These are phyloP conservation scores for Ogataea sp. DNA, from an alignment of 805 yeast genomes.

Conservation along the genomic window DNA sequence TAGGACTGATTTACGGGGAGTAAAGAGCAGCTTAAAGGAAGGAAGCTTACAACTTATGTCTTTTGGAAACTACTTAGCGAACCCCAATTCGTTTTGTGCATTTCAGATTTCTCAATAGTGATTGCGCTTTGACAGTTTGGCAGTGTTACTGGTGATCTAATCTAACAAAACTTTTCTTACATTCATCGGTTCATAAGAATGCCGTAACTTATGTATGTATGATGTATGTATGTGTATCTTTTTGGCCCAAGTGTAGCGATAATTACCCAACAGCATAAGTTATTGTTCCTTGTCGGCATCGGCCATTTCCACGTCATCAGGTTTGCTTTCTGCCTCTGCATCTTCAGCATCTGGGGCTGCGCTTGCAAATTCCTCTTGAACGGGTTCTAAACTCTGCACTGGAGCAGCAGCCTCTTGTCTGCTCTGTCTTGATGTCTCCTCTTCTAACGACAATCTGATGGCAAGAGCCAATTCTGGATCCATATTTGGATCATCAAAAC, in stretches of 20 bases:
- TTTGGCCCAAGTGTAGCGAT: too few relatives aligned
- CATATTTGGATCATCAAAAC: slow-evolving; percentile 77
- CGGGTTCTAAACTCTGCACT: slow-evolving; percentile 12
- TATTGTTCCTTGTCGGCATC: slow-evolving; percentile 11
- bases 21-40: too few relatives aligned
- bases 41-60: too few relatives aligned
- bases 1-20: too few relatives aligned
- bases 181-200: too few relatives aligned
- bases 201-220: neutral
- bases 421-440: slow-evolving; percentile 88
- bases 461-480: slow-evolving; percentile 98
- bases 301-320: slow-evolving; percentile 4
- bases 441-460: slow-evolving; percentile 87
- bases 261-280: too few relatives aligned
- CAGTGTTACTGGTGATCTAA: too few relatives aligned
- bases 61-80: too few relatives aligned
- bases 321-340: slow-evolving; percentile 1
- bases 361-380: slow-evolving; percentile 11
- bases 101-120: too few relatives aligned
- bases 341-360: slow-evolving; percentile 3
- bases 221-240: slow-evolving; percentile 35
- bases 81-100: too few relatives aligned
- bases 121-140: too few relatives aligned
- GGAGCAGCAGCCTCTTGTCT: slow-evolving; percentile 41
- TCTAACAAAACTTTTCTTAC: too few relatives aligned